Base-by-base conservation (phyloP, 495 filamentous ascomycete genomes). In the Penicillium robsamsonii region DNA sequence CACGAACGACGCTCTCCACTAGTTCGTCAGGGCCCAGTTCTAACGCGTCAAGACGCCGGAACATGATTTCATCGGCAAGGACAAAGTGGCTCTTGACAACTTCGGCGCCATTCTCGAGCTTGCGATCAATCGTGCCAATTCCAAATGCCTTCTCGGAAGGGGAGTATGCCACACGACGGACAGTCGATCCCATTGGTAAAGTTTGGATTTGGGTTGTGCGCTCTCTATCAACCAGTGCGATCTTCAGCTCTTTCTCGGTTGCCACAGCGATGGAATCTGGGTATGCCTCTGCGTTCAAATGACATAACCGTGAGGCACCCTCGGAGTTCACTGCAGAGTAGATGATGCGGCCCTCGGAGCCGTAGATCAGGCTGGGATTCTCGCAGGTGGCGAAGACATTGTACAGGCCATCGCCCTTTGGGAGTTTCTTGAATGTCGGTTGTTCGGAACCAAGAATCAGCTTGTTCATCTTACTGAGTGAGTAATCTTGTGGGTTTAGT, bases 261-360 rank as follows among this genome's bases (percentile, higher is more conserved):
- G 92, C 91, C 33, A 97, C 81, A 3, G 87, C 87, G 38, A 97
- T 85, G 12, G 89, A 84, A 35, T 79, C 80, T 4, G 94, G 91
- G 61, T 88, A 99, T 0, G 88, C 88, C 57, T 86, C 85, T 13
- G 84, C 71, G 69, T 97, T 82, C 59, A 99, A 92, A 7, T 89
- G 79, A 61, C 89, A 94, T 27, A 97, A 80, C 37, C 83, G 85
- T 5, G 84, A 83, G 5, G 91, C 88, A 46, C 90, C 85, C 61
- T 96, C 90, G 2, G 92, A 91, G 48, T 96, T 97, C n/a, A 97
- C 87, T 1, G 95, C 91, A 17, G 91, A 96, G 77, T 94, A 99
- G 7, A 96, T 85, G 27, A 96, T 86, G 11, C 92, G 82, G 1
- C 88, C 90, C 64, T 97, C 91, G 6, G 86, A 85, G 17, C 86